Evolutionary conservation across 2,329 filamentous ascomycete genomes (phyloP).

Genomic region (Stagonosporopsis rhizophila): DNA sequence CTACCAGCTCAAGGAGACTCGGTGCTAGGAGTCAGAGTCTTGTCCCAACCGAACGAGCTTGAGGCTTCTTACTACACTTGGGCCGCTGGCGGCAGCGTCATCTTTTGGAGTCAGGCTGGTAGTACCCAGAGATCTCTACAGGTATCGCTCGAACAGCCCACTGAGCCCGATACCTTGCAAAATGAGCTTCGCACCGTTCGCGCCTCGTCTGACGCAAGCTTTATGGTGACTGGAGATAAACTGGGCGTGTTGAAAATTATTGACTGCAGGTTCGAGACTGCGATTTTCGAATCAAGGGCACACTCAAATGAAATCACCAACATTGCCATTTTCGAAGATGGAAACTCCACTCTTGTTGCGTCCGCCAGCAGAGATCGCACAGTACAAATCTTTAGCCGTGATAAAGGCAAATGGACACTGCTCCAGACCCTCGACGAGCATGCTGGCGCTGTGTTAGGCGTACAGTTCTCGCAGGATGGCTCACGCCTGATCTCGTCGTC

Average conservation of each 20-base stretch:
- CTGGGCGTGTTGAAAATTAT: constrained; percentile 80
- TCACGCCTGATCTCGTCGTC: constrained; percentile 82
- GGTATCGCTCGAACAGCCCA: constrained; percentile 72
- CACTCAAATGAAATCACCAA: constrained; percentile 86
- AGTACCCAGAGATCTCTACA: constrained; percentile 68
- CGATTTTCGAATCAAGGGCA: constrained; percentile 77
- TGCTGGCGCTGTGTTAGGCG: constrained; percentile 79
- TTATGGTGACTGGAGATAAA: constrained; percentile 84
- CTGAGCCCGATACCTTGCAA: constrained; percentile 53
- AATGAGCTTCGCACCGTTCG: constrained; percentile 67
- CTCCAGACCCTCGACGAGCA: constrained; percentile 94
- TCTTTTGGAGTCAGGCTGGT: constrained; percentile 83
- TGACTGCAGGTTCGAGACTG: constrained; percentile 67
- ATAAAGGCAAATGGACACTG: constrained; percentile 70
- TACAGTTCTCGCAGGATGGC: constrained; percentile 77
- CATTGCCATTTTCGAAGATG: constrained; percentile 75
- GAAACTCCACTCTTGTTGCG: constrained; percentile 71
- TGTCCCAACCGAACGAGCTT: constrained; percentile 66
- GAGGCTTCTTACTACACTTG: constrained; percentile 85
- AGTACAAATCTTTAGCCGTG: constrained; percentile 82
- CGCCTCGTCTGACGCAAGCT: constrained; percentile 66
- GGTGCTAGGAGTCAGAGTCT: constrained; percentile 73
- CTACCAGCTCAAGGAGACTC: constrained; percentile 65
- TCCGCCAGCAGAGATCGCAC: constrained; percentile 83
- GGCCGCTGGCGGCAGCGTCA: constrained; percentile 79